Conservation (phyloP, 1,139 yeast genomes). For the Yamadazyma sp. region DNA sequence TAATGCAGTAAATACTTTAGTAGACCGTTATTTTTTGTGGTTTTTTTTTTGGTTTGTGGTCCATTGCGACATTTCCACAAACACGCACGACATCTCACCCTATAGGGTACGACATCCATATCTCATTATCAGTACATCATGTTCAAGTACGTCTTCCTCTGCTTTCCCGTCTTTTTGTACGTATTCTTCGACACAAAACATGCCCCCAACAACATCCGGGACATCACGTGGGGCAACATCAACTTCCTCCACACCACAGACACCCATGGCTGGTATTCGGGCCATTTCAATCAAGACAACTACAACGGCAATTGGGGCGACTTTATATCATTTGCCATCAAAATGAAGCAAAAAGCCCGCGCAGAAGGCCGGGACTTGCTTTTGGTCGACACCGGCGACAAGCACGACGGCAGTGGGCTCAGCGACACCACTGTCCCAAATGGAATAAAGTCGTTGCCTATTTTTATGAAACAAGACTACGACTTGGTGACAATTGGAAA, state of each 20-base stretch:
- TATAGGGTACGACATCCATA: too few species aligned
- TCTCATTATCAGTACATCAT: too few species aligned
- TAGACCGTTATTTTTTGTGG: too few species aligned
- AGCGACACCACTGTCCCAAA: conserved; percentile 76
- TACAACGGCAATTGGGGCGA: conserved; percentile 95
- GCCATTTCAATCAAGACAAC: conserved; percentile 73
- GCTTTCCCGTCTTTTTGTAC: neutral
- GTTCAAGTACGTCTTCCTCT: too few species aligned
- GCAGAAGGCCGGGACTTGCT: conserved; percentile 58
- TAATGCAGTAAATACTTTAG: too few species aligned
- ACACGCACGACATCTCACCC: too few species aligned
- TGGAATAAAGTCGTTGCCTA: conserved; percentile 61
- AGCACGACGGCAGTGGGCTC: conserved; percentile 91
- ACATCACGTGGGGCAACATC: conserved; percentile 62
- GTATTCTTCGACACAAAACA: neutral
- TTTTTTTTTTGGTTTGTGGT: neutral
- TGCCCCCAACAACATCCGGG: too few species aligned
- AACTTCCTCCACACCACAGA: conserved; percentile 93
- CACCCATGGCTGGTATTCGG: conserved; percentile 94
- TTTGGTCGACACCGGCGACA: conserved; percentile 86
- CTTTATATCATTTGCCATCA: conserved; percentile 64
- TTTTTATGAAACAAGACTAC: conserved; percentile 67
- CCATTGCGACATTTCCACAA: neutral
- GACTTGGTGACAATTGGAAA: conserved; percentile 88
- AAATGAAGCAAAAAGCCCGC: conserved; percentile 47